phyloP scores from a whole-genome alignment of 2,329 filamentous ascomycete species.

The Fusarium guadeloupense region DNA sequence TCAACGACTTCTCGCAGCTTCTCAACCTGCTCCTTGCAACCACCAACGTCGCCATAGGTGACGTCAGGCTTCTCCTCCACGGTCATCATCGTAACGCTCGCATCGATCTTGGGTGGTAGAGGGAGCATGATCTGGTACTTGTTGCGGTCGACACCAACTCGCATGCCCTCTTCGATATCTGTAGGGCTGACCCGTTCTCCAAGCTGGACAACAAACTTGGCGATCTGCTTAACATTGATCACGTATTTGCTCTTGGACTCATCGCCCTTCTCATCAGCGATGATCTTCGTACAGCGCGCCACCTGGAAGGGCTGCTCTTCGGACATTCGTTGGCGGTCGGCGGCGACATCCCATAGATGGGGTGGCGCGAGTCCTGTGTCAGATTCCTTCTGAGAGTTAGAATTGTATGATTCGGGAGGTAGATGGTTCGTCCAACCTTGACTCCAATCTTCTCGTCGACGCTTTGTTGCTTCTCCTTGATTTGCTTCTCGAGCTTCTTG shows the following conservation, averaged over 20 bases:
- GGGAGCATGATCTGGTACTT: constrained; percentile 99
- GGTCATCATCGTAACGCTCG: constrained; percentile 99
- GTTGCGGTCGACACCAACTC: constrained; percentile 96
- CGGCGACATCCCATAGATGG: constrained; percentile 98
- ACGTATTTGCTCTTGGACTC: constrained; percentile 99
- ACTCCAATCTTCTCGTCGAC: constrained; percentile 98
- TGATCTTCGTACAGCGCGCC: constrained; percentile 98
- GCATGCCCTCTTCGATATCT: constrained; percentile 99
- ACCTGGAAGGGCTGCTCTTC: constrained; percentile 99
- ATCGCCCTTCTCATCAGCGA: constrained; percentile 91
- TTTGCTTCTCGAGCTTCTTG: constrained; percentile 98
- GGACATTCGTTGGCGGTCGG: constrained; percentile 97
- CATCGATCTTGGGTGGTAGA: constrained; percentile 97
- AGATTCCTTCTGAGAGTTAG: constrained; percentile 75
- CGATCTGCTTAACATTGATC: constrained; percentile 99
- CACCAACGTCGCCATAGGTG: constrained; percentile 97
- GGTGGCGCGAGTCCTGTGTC: constrained; percentile 97
- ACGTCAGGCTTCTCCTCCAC: constrained; percentile 99
- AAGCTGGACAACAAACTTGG: constrained; percentile 98
- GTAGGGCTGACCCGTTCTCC: constrained; percentile 96
- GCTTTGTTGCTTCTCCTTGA: constrained; percentile 98
- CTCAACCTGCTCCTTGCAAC: constrained; percentile 99
- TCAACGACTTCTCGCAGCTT: constrained; percentile 98
- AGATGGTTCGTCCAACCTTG: constrained; percentile 61
- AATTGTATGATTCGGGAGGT: neutral